Conservation (phyloP, 139 green algal species). For the Haematococcus lacustris region DNA sequence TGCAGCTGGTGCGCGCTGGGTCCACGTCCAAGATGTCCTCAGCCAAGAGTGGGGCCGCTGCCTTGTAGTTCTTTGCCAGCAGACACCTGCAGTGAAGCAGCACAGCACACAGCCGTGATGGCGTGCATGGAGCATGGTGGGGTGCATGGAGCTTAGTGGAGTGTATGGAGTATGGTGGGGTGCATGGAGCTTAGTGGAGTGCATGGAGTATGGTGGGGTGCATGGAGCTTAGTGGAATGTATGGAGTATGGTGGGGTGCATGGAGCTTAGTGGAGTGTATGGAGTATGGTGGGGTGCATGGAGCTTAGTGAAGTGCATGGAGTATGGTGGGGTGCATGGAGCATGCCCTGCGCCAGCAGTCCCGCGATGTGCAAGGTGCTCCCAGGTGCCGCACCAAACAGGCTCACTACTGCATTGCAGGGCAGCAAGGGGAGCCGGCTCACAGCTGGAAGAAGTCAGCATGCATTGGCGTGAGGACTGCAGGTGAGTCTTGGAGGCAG, state of each 20-base stretch:
- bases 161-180: no score
- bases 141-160: not conserved
- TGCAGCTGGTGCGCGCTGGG: constrained; percentile 51
- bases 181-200: not conserved
- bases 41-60: constrained; percentile 44
- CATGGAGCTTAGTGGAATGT: not conserved
- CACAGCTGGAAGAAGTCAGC: constrained; percentile 69
- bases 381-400: not conserved
- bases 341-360: not conserved
- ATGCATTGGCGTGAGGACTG: constrained; percentile 79
- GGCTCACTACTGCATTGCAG: not conserved
- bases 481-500: constrained; percentile 44
- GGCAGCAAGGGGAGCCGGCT: constrained; percentile 3
- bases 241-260: no score
- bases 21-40: constrained; percentile 69
- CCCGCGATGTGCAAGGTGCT: no score
- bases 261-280: no score
- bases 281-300: not conserved
- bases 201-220: no score
- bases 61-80: constrained; percentile 65
- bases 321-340: no score
- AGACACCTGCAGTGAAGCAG: constrained; percentile 54
- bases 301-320: no score
- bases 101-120: not conserved
- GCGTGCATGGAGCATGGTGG: not conserved